A percentile compares a stretch with the other conserved stretches of the same genome.
These are phyloP conservation scores for Austroboletus niveus DNA, from an alignment of 1,284 basidiomycete species.

Conservation along the genomic window DNA sequence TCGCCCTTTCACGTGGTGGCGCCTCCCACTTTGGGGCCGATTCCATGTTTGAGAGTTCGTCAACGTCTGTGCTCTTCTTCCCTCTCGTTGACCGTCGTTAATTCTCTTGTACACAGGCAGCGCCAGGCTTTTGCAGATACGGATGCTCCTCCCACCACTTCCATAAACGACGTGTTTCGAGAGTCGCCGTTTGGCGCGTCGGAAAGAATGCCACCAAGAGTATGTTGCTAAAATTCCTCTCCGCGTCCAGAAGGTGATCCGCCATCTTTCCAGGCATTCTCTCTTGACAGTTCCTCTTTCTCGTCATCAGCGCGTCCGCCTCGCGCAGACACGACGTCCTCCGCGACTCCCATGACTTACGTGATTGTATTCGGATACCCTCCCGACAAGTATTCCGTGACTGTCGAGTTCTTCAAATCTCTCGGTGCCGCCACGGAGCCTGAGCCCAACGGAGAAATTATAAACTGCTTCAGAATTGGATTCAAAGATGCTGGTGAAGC, in stretches of 20 bases:
- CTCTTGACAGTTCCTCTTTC: slow-evolving; percentile 21
- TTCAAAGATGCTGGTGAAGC: slow-evolving; percentile 70
- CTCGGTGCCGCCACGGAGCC: slow-evolving; percentile 65
- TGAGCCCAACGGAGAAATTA: slow-evolving; percentile 58
- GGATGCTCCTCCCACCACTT: slow-evolving; percentile 70
- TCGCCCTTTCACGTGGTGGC: slow-evolving; percentile 57
- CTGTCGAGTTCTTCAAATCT: slow-evolving; percentile 69
- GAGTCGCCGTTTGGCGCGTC: slow-evolving; percentile 38
- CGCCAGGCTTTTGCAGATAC: slow-evolving; percentile 63
- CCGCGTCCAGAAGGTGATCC: neutral
- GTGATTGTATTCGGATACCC: slow-evolving; percentile 78
- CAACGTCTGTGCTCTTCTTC: slow-evolving; percentile 37
- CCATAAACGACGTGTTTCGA: slow-evolving; percentile 68
- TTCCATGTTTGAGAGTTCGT: slow-evolving; percentile 74
- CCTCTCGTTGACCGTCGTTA: neutral
- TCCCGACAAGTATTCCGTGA: slow-evolving; percentile 63
- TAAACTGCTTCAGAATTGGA: slow-evolving; percentile 72
- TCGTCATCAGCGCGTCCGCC: slow-evolving; percentile 31
- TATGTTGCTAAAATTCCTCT: slow-evolving; percentile 28
- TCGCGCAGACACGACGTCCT: slow-evolving; percentile 28
- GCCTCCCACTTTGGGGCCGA: slow-evolving; percentile 72
- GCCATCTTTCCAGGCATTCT: slow-evolving; percentile 17
- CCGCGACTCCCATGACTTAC: slow-evolving; percentile 41
- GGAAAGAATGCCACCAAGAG: slow-evolving; percentile 23
- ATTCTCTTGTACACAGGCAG: slow-evolving; percentile 38